Evolutionary conservation across 2,329 filamentous ascomycete genomes (phyloP).

Genomic region (Fusarium aywerte): DNA sequence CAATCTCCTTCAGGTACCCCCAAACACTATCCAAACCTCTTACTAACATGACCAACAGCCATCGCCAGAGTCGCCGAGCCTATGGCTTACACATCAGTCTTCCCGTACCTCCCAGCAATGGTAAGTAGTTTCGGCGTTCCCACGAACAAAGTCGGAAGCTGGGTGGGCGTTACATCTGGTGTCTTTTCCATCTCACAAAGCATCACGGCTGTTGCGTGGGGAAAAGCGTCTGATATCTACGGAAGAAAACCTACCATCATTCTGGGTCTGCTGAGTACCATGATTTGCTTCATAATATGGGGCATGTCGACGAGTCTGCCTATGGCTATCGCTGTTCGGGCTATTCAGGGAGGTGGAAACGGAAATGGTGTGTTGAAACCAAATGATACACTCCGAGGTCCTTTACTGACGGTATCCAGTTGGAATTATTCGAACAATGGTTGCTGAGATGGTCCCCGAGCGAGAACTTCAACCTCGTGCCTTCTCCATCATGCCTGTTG

Average conservation of each 20-base stretch:
- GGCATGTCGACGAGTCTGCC: slow-evolving; percentile 82
- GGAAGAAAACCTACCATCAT: slow-evolving; percentile 88
- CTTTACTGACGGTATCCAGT: slow-evolving; percentile 56
- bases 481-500: slow-evolving; percentile 92
- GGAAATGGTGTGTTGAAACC: slow-evolving; percentile 72
- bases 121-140: slow-evolving; percentile 80
- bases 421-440: slow-evolving; percentile 91
- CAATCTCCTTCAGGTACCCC: slow-evolving; percentile 25
- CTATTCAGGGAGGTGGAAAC: slow-evolving; percentile 83
- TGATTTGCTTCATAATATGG: slow-evolving; percentile 83
- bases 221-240: slow-evolving; percentile 78
- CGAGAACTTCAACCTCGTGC: slow-evolving; percentile 87
- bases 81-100: slow-evolving; percentile 75
- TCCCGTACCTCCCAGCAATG: slow-evolving; percentile 81
- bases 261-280: slow-evolving; percentile 77
- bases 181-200: slow-evolving; percentile 79
- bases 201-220: slow-evolving; percentile 78
- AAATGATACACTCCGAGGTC: not conserved
- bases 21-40: slow-evolving; percentile 12
- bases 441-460: slow-evolving; percentile 91
- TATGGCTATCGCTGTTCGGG: slow-evolving; percentile 83
- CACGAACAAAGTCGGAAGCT: slow-evolving; percentile 78
- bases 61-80: slow-evolving; percentile 84
- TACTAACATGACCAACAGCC: slow-evolving; percentile 62
- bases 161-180: slow-evolving; percentile 79